Percentiles rank a stretch among this genome's conserved stretches.
Conservation (phyloP, 768 basidiomycete species). For the Psilocybe tampanensis region DNA sequence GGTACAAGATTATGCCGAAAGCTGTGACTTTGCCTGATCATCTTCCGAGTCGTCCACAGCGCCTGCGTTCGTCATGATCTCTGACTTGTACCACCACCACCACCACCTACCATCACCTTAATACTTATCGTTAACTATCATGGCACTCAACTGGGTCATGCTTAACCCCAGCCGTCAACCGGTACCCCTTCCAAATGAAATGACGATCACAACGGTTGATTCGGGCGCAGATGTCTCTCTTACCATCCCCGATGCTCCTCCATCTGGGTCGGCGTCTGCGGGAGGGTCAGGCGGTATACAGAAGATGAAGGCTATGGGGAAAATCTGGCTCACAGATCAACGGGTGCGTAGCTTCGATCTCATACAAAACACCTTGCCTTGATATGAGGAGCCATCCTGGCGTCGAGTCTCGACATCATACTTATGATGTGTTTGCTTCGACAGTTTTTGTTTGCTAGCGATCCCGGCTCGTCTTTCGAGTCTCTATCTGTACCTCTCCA, state of each 20-base stretch:
- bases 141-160: conserved; percentile 85
- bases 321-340: conserved; percentile 69
- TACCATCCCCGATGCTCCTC: conserved; percentile 55
- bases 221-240: conserved; percentile 61
- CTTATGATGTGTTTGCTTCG: neutral
- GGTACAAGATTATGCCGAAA: neutral
- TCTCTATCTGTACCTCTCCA: conserved; percentile 62
- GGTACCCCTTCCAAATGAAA: conserved; percentile 66
- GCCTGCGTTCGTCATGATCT: conserved; percentile 9
- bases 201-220: conserved; percentile 55
- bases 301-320: conserved; percentile 62
- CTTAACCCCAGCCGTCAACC: conserved; percentile 58
- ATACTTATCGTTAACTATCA: conserved; percentile 28
- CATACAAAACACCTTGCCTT: too few species aligned
- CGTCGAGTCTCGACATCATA: neutral
- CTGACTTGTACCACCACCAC: conserved; percentile 12
- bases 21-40: conserved; percentile 10
- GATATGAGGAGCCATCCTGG: too few species aligned
- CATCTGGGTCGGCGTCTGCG: conserved; percentile 40
- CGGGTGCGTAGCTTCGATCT: conserved; percentile 49
- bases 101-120: conserved; percentile 12
- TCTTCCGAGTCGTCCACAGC: neutral
- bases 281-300: conserved; percentile 57
- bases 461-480: conserved; percentile 38
- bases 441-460: conserved; percentile 66